These are phyloP conservation scores for Eimeria falciformis DNA, from an alignment of 169 alveolate genomes.

Conservation along the genomic window DNA sequence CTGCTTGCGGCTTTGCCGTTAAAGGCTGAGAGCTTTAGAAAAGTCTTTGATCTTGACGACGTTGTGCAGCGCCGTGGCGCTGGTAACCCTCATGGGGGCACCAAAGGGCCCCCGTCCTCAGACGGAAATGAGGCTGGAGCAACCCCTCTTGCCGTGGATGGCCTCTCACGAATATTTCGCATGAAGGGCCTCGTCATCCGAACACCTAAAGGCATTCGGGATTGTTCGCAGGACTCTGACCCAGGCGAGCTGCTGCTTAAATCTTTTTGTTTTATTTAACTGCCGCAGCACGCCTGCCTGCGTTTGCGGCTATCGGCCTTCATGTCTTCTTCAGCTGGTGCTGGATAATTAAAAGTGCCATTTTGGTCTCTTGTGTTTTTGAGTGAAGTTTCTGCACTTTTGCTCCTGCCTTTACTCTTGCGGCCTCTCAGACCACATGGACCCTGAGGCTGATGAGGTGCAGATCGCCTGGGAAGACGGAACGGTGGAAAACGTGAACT, in stretches of 20 bases:
- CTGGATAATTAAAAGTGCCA: slow-evolving; percentile 1
- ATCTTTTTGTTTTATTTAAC: background rate
- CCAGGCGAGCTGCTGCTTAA: too few species aligned
- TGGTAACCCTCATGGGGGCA: background rate
- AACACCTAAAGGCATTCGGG: slow-evolving; percentile 1
- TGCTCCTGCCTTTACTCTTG: background rate
- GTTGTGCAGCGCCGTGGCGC: slow-evolving; percentile 2
- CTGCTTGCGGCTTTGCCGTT: slow-evolving; percentile 8
- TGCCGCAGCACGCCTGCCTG: background rate
- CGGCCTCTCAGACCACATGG: slow-evolving; percentile 10
- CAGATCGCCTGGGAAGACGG: slow-evolving; percentile 70
- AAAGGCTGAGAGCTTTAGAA: background rate
- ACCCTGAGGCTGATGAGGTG: slow-evolving; percentile 59
- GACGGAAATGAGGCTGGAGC: background rate
- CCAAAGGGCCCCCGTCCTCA: slow-evolving; percentile 1
- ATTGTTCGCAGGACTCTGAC: slow-evolving; percentile 39
- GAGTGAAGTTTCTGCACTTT: background rate
- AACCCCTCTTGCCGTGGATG: background rate
- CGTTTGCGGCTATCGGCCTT: slow-evolving; percentile 45
- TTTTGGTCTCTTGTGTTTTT: background rate
- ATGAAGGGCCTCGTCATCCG: slow-evolving; percentile 23
- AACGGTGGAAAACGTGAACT: slow-evolving; percentile 13
- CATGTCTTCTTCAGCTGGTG: slow-evolving; percentile 10
- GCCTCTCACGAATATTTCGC: background rate
- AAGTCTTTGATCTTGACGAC: slow-evolving; percentile 14